A percentile compares a stretch with the other conserved stretches of the same genome.
Conservation (phyloP, 495 filamentous ascomycete species). For the Penicillium fimorum region DNA sequence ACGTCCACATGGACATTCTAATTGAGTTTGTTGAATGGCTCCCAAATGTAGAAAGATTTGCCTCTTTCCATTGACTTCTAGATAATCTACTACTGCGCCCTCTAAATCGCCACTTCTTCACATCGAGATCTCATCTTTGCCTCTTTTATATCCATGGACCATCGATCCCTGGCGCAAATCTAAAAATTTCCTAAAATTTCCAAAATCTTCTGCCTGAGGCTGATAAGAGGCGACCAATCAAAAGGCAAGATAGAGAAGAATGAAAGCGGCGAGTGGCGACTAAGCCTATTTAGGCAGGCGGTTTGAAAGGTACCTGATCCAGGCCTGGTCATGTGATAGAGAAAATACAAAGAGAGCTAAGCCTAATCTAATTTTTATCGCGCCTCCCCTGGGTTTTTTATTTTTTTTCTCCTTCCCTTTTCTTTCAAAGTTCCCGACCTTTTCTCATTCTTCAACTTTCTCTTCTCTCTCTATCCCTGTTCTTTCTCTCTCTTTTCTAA, state of each 20-base stretch:
- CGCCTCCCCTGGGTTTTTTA: slow-evolving; percentile 27
- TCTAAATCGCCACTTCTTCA: not conserved
- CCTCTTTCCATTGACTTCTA: no score
- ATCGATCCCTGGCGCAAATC: not conserved
- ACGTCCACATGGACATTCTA: no score
- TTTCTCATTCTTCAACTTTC: slow-evolving; percentile 1
- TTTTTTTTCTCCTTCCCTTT: slow-evolving; percentile 28
- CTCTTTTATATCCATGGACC: slow-evolving; percentile 2
- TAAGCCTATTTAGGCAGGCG: slow-evolving; percentile 3
- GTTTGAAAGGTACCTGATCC: not conserved
- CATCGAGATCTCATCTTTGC: not conserved
- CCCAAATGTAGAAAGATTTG: no score
- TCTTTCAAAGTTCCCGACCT: slow-evolving; percentile 3
- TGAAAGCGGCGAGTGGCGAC: not conserved
- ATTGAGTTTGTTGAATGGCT: no score
- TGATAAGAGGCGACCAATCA: not conserved
- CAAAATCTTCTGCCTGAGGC: not conserved
- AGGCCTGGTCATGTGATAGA: slow-evolving; percentile 15
- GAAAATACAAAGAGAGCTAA: slow-evolving; percentile 16
- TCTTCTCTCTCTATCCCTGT: slow-evolving; percentile 16
- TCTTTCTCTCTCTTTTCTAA: slow-evolving; percentile 19
- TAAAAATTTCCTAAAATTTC: not conserved
- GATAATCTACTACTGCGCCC: not conserved
- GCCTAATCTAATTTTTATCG: slow-evolving; percentile 21
- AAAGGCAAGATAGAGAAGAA: no score